Base-by-base conservation (phyloP, 2,329 filamentous ascomycete species). In the Teratosphaeria gauchensis region DNA sequence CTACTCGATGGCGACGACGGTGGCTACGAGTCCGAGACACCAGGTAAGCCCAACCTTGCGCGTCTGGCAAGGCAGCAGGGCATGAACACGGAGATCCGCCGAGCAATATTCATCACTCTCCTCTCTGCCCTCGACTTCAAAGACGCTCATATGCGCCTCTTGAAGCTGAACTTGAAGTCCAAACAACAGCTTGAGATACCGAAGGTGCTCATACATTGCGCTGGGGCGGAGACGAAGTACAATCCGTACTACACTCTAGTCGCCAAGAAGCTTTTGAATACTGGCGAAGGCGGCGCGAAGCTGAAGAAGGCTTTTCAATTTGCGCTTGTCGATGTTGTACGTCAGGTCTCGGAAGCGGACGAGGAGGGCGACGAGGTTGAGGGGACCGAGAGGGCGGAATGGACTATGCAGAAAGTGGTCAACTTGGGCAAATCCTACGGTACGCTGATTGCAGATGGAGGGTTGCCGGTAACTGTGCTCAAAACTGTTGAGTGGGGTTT, bases 201-300 rank as follows among this genome's bases (percentile, higher is more conserved):
- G 0, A 85, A 88, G 56, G 92, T 99, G 19, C 78, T 99, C 31
- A 81, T 96, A 8, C 91, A 94, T 65, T 96, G 92, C 70, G 86
- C 87, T 1, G 89, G 89, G 51, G 87, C 88, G 2, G 94, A 97
- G 74, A 80, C 86, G 58, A 80, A 80, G 0, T 95, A 96, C 74
- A 99, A 99, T 68, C 89, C 89, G 0, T 99, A 95, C 75, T 99
- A 99, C 71, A 89, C 89, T 0, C 78, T 96, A 0, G 86, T 99
- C 42, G 91, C 90, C 9, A 84, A 83, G 54, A 86, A 86, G 63
- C 80, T 96, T 8, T 95, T 91, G 68, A 78, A 79, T 3, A 89
- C 92, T 61, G 84, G 66, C 30, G 33, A 46, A 21, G 42, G 42
- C 19, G 42, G 42, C n/a, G 56, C 84, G 64, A 84, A 85, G 66